Conservation (phyloP, 352 stramenopile species). For the Paralagenidium karlingii region DNA sequence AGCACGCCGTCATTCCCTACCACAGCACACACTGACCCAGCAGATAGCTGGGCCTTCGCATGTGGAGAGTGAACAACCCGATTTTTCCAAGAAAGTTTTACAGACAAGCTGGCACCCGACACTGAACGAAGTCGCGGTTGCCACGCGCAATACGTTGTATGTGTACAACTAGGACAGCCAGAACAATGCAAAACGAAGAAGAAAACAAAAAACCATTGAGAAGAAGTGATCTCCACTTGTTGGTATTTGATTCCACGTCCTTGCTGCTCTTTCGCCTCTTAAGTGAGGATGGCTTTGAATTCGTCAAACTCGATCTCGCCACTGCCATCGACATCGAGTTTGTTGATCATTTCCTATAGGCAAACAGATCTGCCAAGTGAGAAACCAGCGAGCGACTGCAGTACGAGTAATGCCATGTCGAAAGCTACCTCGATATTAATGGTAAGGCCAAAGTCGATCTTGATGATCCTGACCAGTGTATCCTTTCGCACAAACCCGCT, state of each 20-base stretch:
- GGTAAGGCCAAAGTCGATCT: constrained; percentile 90
- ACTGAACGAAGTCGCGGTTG: constrained; percentile 64
- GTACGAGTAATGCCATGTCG: background rate
- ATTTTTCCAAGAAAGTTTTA: constrained; percentile 80
- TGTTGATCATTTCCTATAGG: constrained; percentile 89
- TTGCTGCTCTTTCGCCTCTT: no score
- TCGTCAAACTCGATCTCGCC: constrained; percentile 96
- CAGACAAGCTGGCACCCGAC: constrained; percentile 78
- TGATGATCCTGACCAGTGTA: constrained; percentile 91
- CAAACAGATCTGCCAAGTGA: background rate
- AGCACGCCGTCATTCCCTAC: constrained; percentile 62
- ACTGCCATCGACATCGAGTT: constrained; percentile 89
- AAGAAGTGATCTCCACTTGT: background rate
- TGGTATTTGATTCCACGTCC: background rate
- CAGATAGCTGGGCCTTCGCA: constrained; percentile 28
- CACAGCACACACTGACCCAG: constrained; percentile 45
- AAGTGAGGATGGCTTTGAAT: constrained; percentile 88
- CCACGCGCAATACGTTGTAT: constrained; percentile 75
- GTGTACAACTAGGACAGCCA: constrained; percentile 69
- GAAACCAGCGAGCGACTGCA: background rate
- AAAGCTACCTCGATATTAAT: constrained; percentile 89
- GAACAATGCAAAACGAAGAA: no score
- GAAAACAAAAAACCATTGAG: no score
- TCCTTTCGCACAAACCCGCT: constrained; percentile 84
- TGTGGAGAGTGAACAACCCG: constrained; percentile 34